Evolutionary conservation across 2,329 filamentous ascomycete genomes (phyloP).

Genomic region (Albophoma yamanashiensis): DNA sequence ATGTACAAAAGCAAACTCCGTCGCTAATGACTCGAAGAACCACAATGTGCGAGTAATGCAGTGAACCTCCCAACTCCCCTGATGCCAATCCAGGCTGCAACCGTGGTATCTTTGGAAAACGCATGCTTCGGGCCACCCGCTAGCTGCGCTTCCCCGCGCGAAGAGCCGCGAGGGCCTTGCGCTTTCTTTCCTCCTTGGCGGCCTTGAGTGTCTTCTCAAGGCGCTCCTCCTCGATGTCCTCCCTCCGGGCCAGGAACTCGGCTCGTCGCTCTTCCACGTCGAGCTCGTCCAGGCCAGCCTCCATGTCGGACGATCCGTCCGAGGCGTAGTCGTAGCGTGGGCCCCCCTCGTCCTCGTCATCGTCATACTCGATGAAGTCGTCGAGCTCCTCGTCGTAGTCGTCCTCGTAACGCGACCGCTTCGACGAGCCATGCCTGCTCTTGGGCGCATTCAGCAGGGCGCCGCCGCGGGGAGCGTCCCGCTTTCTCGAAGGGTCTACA

Average conservation of each 20-base stretch:
- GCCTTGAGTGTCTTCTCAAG: constrained; percentile 51
- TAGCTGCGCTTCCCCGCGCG: constrained; percentile 19
- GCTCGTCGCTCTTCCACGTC: constrained; percentile 60
- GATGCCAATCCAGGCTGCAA: neutral
- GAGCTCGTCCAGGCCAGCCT: constrained; percentile 63
- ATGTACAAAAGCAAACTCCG: constrained; percentile 18
- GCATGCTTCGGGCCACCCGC: neutral
- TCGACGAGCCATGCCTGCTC: constrained; percentile 16
- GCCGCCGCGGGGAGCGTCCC: constrained; percentile 25
- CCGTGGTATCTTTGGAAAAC: neutral
- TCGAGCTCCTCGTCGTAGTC: constrained; percentile 55
- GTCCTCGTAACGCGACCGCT: constrained; percentile 34
- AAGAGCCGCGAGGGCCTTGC: constrained; percentile 25
- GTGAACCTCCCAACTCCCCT: neutral
- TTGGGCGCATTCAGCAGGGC: constrained; percentile 25
- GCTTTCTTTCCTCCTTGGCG: constrained; percentile 49
- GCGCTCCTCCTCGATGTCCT: constrained; percentile 55
- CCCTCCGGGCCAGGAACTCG: constrained; percentile 49
- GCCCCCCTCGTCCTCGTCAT: constrained; percentile 35
- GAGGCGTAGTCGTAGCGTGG: constrained; percentile 46
- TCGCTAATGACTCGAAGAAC: constrained; percentile 23
- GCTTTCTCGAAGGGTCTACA: constrained; percentile 19
- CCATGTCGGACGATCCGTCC: constrained; percentile 66
- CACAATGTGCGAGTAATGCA: neutral
- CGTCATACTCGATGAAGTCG: constrained; percentile 52